Conservation (phyloP, 2,329 filamentous ascomycete genomes). For the Sphaerulina musiva region DNA sequence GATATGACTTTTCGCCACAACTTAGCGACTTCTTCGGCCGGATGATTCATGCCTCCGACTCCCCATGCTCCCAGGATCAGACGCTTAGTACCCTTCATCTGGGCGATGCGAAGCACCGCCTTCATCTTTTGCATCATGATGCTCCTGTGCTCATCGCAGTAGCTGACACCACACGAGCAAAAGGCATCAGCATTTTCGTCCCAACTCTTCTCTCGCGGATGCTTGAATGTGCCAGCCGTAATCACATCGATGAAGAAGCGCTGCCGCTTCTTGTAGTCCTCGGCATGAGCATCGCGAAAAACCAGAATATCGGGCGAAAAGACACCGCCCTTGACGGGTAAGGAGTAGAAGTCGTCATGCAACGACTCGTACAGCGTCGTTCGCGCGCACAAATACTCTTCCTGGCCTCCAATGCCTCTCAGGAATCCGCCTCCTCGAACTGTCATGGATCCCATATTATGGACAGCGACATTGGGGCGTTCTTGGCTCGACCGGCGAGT, state of each 20-base stretch:
- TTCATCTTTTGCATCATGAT: slow-evolving; percentile 51
- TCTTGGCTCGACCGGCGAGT: slow-evolving; percentile 23
- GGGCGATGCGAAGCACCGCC: slow-evolving; percentile 50
- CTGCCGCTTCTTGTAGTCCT: slow-evolving; percentile 42
- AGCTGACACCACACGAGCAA: slow-evolving; percentile 37
- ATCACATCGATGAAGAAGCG: slow-evolving; percentile 55
- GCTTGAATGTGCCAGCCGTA: slow-evolving; percentile 53
- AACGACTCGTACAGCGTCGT: slow-evolving; percentile 56
- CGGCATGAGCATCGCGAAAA: slow-evolving; percentile 43
- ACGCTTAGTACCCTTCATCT: slow-evolving; percentile 41
- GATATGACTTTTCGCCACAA: slow-evolving; percentile 46
- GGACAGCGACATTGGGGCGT: slow-evolving; percentile 45
- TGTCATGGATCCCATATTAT: slow-evolving; percentile 60
- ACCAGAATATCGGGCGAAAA: slow-evolving; percentile 56
- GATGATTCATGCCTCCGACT: slow-evolving; percentile 59
- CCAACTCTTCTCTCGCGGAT: slow-evolving; percentile 45
- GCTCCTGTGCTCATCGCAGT: slow-evolving; percentile 46
- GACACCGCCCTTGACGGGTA: slow-evolving; percentile 53
- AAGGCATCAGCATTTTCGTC: slow-evolving; percentile 28
- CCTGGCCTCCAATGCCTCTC: slow-evolving; percentile 54
- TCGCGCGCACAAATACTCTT: slow-evolving; percentile 56
- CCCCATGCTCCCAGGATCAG: slow-evolving; percentile 60
- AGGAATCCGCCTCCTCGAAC: slow-evolving; percentile 57
- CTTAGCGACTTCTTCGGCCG: slow-evolving; percentile 51
- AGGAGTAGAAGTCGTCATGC: slow-evolving; percentile 52